Base-by-base conservation (phyloP, 306 rosid species). In the Sechiopsis laciniata region DNA sequence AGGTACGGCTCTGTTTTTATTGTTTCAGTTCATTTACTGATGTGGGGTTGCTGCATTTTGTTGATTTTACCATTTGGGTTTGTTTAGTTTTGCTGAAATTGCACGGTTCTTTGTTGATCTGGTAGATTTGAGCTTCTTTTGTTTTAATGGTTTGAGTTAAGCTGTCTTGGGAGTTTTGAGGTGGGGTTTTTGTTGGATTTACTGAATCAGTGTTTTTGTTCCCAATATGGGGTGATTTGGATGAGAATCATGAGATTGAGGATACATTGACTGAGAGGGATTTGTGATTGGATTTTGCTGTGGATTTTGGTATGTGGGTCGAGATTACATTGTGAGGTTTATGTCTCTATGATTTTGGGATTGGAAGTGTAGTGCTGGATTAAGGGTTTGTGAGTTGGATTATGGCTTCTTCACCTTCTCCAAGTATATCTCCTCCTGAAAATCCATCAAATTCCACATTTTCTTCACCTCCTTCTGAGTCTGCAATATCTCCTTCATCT, bases 361-460 rank as follows among this genome's bases (percentile, higher is more conserved):
- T 80, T 83, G 87, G 77, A 76, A 74, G 77, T 67, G 66, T 53
- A 73, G 35, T 76, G 81, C 79, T 45, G 68, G 72, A 76, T 79
- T n/a, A 57, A 42, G 71, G 55, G 55, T 56, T 37, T 66, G 55
- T 55, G 72, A n/a, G 9, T 40, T 51, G 2, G 63, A 76, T 71
- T 71, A 93, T 94, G 98, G 84, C 96, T 83, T 84, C 81, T 84
- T 84, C 82, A 32, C 93, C 83, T 76, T 81, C 97, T 57, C 96
- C 98, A 19, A 86, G 77, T 82, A 80, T 87, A 80, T 82, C 90
- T 19, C 89, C 96, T 56, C 73, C 85, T 61, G 89, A 85, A 20
- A 72, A 78, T 76, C 84, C 98, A 55, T 90, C 95, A n/a, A 42
- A 81, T 40, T 66, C 76, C 8, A 6, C 81, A 77, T 72, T 83